Evolutionary conservation across 148 eudicot species (phyloP), one percentile per base, ranked within the genome.

Genomic region (Arctostaphylos glauca): DNA sequence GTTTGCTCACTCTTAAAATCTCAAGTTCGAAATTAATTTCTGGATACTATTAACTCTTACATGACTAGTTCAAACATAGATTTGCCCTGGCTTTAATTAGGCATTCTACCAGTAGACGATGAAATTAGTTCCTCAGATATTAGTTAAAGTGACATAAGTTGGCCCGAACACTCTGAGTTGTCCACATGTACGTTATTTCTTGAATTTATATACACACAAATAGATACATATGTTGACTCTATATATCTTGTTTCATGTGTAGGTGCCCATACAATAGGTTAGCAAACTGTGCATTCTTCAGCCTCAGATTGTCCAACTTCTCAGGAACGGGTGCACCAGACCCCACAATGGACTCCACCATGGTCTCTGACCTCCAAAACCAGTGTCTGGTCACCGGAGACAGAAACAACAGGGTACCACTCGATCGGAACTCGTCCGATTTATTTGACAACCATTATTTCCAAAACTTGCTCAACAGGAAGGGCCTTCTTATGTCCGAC

Each of bases 371-470:
- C 19, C 91, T 95, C 7, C 95, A 88, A 52, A 84, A 25, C 72
- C 19, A 83, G 43, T 95, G 97, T 72, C 97, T 94, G 3, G 58
- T 52, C 43, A 86, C 83, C 18, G 90, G 98, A 6, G 92, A 95
- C 67, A 94, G 94, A 14, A 93, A 91, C 87, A 77, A 76, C 44
- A 90, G 93, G 0, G 88, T 93, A 5, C 80, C 94, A n/a, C 92
- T 93, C 1, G 98, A 95, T 80, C 83, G 85, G 44, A 91, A 84
- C 79, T 92, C 98, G 0, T 85, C 80, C 0, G 89, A 93, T 60
- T 60, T 92, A 80, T 95, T 95, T 68, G 98, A 95, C 86, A 95
- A 91, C 85, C 93, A 91, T 55, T 95, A 93, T 89, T 95, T 88
- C 84, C 74, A 84, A 23, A 95, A 95, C 85, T 85, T 95, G 89